Percentiles rank a stretch among this genome's conserved stretches.
Conservation (phyloP, 257 asterid genomes). For the Rhazya stricta region DNA sequence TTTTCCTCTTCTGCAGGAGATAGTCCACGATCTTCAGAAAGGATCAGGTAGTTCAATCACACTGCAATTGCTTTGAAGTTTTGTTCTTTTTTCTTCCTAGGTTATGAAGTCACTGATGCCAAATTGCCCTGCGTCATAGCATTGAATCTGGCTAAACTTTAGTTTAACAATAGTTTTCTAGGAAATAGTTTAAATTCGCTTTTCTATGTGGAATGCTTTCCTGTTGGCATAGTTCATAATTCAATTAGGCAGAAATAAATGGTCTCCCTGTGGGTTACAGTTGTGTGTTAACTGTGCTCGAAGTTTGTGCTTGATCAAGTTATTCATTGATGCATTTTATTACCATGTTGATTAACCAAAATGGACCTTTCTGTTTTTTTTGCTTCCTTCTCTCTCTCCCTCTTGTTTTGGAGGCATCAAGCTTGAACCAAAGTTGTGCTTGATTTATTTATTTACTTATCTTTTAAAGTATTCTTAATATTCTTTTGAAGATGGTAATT, state of each 20-base stretch:
- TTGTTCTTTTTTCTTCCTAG: neutral
- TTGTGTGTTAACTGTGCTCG: neutral
- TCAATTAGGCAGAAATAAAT: neutral
- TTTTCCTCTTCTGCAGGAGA: constrained; percentile 43
- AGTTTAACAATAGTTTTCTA: neutral
- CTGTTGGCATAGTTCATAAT: neutral
- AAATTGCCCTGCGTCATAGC: neutral
- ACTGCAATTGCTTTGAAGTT: constrained; percentile 7
- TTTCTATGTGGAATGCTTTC: neutral
- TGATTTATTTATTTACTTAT: neutral
- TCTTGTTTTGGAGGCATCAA: neutral
- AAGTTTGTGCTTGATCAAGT: neutral
- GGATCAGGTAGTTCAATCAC: constrained; percentile 43
- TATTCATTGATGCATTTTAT: neutral
- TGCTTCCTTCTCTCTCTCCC: no score
- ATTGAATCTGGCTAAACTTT: neutral
- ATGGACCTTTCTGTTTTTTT: neutral
- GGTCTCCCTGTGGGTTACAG: neutral
- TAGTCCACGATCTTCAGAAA: constrained; percentile 47
- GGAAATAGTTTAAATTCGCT: neutral
- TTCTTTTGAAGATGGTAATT: neutral
- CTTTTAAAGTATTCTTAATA: neutral
- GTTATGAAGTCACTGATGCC: neutral
- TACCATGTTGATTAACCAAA: neutral
- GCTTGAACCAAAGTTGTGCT: neutral